Conservation (phyloP, 2,329 filamentous ascomycete genomes). For the Neurospora crassa region DNA sequence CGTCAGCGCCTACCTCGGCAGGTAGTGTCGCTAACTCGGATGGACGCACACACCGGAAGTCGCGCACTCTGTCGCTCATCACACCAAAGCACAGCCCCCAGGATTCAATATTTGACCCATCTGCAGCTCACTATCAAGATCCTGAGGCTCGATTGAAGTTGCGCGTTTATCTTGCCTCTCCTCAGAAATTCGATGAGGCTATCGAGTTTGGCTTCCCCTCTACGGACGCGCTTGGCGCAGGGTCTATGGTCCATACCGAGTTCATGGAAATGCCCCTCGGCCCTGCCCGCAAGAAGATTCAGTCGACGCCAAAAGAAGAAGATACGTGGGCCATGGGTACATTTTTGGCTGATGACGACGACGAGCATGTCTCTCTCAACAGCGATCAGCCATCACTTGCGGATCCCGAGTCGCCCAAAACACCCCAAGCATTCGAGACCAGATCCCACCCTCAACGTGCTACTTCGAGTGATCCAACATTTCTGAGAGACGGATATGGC, state of each 20-base stretch:
- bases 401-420: conserved; percentile 51
- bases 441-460: conserved; percentile 16
- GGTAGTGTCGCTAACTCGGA: conserved; percentile 17
- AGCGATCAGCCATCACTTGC: conserved; percentile 45
- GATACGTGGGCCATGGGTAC: conserved; percentile 44
- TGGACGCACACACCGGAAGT: conserved; percentile 38
- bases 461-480: conserved; percentile 6
- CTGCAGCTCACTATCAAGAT: conserved; percentile 79
- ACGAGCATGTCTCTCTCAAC: conserved; percentile 46
- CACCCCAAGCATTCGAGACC: conserved; percentile 40
- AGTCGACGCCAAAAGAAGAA: conserved; percentile 21
- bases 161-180: conserved; percentile 75
- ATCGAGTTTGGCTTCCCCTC: conserved; percentile 88
- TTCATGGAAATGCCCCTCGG: neutral
- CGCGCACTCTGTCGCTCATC: conserved; percentile 46
- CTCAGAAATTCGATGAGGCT: conserved; percentile 92
- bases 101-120: conserved; percentile 52
- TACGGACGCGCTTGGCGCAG: conserved; percentile 32
- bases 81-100: conserved; percentile 35
- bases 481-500: conserved; percentile 12
- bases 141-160: conserved; percentile 81
- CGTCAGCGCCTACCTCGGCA: conserved; percentile 21
- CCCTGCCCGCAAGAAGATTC: conserved; percentile 12
- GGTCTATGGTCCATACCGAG: conserved; percentile 13
- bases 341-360: conserved; percentile 41